Evolutionary conservation across 495 filamentous ascomycete species (phyloP), one percentile per base, ranked within the genome.

Genomic region (Trypethelium eluteriae): DNA sequence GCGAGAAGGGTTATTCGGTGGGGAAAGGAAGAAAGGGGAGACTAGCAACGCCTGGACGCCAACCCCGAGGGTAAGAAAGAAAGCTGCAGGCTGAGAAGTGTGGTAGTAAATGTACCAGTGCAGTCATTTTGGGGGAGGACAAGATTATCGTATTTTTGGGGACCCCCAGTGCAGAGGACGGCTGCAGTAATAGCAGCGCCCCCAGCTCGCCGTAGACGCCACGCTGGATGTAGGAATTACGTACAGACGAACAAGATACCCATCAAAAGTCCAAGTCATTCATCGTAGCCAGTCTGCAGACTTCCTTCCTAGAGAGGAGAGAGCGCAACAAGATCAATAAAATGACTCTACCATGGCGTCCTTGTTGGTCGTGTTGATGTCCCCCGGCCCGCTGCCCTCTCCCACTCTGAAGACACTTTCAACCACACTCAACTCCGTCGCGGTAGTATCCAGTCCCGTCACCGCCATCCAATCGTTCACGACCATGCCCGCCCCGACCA

Each of bases 381-480:
- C 82, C 39, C 83, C 81, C 25, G 90, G 88, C 16, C 85, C 89
- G 70, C 86, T 86, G 61, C 89, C 92, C 84, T 98, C 95, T 62
- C 93, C 92, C 39, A 98, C 78, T 67, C 91, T 83, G 78, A 98
- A 98, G 62, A 98, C 93, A 71, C 86, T 91, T 83, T 98, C 94
- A 46, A 98, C 84, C 68, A 98, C 94, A 72, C 90, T 95, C 74
- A 98, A 79, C 79, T 98, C 94, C 6, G 94, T 96, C 11, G 94
- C 94, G 35, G 94, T 98, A 14, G 94, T 98, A 74, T 98, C 95
- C 57, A 97, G 79, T 10, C 94, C 75, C 2, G 92, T 95, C n/a
- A 98, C 90, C 9, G 94, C 95, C 78, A 98, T 84, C 94, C 94
- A 98, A 81, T 98, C 94, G 75, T 98, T 98, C 65, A 98, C 94